Conservation (phyloP, 495 filamentous ascomycete species). For the Staphylotrichum tortipilum region DNA sequence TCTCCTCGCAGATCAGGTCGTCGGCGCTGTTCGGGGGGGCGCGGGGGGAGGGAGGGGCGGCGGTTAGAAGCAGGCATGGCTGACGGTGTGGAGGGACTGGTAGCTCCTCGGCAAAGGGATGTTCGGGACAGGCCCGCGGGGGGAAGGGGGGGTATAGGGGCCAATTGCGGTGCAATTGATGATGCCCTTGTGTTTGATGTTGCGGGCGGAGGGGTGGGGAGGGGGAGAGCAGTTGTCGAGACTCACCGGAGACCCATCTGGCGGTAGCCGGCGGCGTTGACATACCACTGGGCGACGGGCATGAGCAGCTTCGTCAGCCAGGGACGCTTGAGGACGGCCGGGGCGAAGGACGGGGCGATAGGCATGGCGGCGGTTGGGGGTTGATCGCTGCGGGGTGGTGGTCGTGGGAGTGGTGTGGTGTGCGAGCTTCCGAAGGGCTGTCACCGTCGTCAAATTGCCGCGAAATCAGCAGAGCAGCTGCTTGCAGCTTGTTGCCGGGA, state of each 20-base stretch:
- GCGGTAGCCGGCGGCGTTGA: conserved; percentile 80
- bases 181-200: background rate
- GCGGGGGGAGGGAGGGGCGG: background rate
- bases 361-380: conserved; percentile 50
- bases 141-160: no score
- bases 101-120: no score
- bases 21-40: conserved; percentile 61
- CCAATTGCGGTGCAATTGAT: background rate
- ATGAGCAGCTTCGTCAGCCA: conserved; percentile 70
- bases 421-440: conserved; percentile 1
- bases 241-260: conserved; percentile 82
- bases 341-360: conserved; percentile 55
- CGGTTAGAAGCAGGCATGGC: no score
- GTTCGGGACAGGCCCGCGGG: no score
- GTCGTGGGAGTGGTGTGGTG: conserved; percentile 8
- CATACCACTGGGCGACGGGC: conserved; percentile 78
- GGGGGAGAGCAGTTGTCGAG: background rate
- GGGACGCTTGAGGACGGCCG: conserved; percentile 67
- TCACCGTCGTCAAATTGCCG: conserved; percentile 20
- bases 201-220: no score
- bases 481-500: conserved; percentile 11
- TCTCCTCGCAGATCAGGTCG: conserved; percentile 88
- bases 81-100: no score
- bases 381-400: conserved; percentile 4
- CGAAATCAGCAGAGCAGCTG: conserved; percentile 7